A percentile compares a stretch with the other conserved stretches of the same genome.
phyloP scores from a whole-genome alignment of 306 rosid genomes.

The Trichosanthes cucumerina region DNA sequence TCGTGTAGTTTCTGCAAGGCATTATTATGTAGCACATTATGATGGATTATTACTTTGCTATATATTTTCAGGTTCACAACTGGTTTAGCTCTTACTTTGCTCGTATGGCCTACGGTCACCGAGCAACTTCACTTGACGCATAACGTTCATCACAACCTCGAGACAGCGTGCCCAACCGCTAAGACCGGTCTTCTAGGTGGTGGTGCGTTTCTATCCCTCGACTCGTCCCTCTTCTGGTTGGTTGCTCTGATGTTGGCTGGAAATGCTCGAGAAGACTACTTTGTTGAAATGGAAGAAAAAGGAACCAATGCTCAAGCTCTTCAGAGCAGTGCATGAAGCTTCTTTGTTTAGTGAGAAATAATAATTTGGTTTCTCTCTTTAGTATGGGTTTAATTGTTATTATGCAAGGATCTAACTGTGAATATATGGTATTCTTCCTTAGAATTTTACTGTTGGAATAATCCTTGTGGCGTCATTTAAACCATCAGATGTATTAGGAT shows the following conservation, averaged over 20 bases:
- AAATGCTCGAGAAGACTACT: constrained; percentile 73
- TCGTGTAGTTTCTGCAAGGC: background rate
- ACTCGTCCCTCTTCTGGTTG: constrained; percentile 73
- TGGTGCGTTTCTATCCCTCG: constrained; percentile 83
- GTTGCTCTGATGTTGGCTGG: constrained; percentile 72
- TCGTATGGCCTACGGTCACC: constrained; percentile 50
- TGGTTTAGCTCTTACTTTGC: constrained; percentile 35
- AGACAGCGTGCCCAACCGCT: constrained; percentile 46
- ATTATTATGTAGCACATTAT: background rate
- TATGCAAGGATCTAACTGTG: background rate
- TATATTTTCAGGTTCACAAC: constrained; percentile 44
- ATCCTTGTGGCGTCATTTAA: background rate
- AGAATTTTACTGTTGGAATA: background rate
- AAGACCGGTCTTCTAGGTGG: constrained; percentile 88
- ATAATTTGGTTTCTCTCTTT: background rate
- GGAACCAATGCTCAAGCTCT: background rate
- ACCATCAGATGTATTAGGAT: background rate
- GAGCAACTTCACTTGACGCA: constrained; percentile 37
- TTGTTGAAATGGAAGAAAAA: constrained; percentile 32
- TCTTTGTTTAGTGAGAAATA: background rate
- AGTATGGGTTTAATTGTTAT: background rate
- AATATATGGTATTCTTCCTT: background rate
- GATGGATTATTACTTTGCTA: too few relatives aligned
- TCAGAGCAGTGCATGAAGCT: background rate
- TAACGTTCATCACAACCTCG: constrained; percentile 23